Evolutionary conservation across 2,329 filamentous ascomycete species (phyloP).

Genomic region (Nothophoma quercina): DNA sequence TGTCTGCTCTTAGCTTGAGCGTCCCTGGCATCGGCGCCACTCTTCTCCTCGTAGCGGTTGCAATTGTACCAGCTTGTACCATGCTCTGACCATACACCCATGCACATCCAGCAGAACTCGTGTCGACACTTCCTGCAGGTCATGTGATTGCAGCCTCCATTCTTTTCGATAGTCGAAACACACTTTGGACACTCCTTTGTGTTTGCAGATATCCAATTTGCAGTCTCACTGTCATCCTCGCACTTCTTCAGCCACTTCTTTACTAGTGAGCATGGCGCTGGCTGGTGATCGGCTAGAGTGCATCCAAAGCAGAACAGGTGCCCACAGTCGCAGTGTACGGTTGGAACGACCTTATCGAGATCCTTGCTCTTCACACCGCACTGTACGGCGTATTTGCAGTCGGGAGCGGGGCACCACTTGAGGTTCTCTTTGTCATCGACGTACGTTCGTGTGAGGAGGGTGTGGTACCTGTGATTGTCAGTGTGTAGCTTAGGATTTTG

Average conservation of each 20-base stretch:
- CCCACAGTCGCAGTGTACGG: conserved; percentile 83
- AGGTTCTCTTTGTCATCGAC: conserved; percentile 96
- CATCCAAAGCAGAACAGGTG: conserved; percentile 97
- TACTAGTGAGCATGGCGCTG: conserved; percentile 87
- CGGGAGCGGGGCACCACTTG: conserved; percentile 98
- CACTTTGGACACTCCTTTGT: conserved; percentile 98
- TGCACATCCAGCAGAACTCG: conserved; percentile 99
- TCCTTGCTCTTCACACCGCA: conserved; percentile 89
- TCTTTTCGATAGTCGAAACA: conserved; percentile 98
- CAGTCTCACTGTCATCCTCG: conserved; percentile 96
- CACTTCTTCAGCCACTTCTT: conserved; percentile 98
- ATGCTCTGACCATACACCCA: conserved; percentile 98
- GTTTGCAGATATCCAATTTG: conserved; percentile 99
- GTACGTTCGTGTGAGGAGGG: conserved; percentile 89
- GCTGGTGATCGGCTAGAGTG: conserved; percentile 87
- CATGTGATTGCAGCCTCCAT: conserved; percentile 98
- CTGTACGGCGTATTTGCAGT: conserved; percentile 92
- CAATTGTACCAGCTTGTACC: conserved; percentile 99
- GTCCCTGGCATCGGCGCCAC: conserved; percentile 86
- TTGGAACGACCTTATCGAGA: conserved; percentile 83
- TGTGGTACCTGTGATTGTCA: conserved; percentile 71
- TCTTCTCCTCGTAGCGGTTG: conserved; percentile 96
- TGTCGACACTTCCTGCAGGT: conserved; percentile 95
- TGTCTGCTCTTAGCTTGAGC: conserved; percentile 90
- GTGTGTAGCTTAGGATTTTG: not conserved